A percentile compares a stretch with the other conserved stretches of the same genome.
These are phyloP conservation scores for Leishmania major DNA, from an alignment of 208 protist genomes.

Conservation along the genomic window DNA sequence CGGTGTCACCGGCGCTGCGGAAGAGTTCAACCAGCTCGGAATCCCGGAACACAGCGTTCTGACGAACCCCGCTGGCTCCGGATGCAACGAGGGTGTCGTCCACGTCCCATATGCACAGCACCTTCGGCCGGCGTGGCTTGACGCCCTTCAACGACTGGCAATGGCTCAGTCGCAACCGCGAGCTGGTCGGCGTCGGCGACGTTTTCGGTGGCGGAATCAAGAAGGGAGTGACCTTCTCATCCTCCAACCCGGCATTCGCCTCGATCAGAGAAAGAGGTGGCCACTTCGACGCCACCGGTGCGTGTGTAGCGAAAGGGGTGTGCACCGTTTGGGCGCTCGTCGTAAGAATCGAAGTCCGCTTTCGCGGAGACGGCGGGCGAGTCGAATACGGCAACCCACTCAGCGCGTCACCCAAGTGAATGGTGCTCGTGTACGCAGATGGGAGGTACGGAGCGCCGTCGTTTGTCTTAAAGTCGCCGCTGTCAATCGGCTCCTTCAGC, in stretches of 20 bases:
- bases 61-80: conserved; percentile 56
- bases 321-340: neutral
- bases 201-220: neutral
- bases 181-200: conserved; percentile 9
- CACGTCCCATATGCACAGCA: conserved; percentile 86
- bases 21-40: conserved; percentile 58
- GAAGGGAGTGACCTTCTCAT: neutral
- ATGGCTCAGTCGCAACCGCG: conserved; percentile 5
- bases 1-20: conserved; percentile 28
- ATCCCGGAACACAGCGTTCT: conserved; percentile 61
- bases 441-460: conserved; percentile 21
- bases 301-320: neutral
- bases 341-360: neutral
- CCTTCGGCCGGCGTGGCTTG: conserved; percentile 13
- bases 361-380: neutral
- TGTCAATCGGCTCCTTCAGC: conserved; percentile 29
- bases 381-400: neutral
- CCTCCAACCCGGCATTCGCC: neutral
- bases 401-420: conserved; percentile 24
- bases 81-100: conserved; percentile 84
- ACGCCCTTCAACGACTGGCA: conserved; percentile 5
- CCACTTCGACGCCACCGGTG: neutral
- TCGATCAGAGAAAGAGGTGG: neutral
- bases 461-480: conserved; percentile 9
- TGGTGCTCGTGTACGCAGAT: conserved; percentile 19